Conservation (phyloP, 2,329 filamentous ascomycete genomes). For the Cephalotrichum gorgonifer region DNA sequence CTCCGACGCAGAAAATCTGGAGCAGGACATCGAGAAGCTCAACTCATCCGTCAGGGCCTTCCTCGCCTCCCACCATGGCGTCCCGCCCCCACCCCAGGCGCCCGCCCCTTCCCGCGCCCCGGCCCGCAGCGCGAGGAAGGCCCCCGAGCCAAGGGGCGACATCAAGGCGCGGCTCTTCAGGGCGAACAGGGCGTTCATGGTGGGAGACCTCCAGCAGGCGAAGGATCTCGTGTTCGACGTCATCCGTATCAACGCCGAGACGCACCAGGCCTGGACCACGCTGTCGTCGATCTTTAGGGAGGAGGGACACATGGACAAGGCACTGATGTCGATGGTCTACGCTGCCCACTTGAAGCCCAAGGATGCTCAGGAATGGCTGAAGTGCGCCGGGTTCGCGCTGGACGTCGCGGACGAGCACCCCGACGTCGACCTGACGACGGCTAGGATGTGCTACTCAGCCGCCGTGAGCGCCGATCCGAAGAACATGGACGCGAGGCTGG, state of each 20-base stretch:
- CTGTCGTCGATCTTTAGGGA: constrained; percentile 52
- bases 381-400: constrained; percentile 46
- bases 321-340: constrained; percentile 49
- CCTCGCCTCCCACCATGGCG: constrained; percentile 24
- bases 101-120: constrained; percentile 16
- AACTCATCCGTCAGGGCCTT: constrained; percentile 31
- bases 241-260: constrained; percentile 59
- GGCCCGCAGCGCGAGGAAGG: constrained; percentile 40
- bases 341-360: constrained; percentile 54
- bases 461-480: constrained; percentile 47
- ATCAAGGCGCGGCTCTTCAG: constrained; percentile 58
- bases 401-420: constrained; percentile 35
- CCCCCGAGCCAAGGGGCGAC: constrained; percentile 58
- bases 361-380: constrained; percentile 48
- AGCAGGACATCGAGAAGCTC: constrained; percentile 30
- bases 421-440: constrained; percentile 38
- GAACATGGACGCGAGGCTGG: constrained; percentile 46
- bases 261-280: constrained; percentile 54
- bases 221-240: constrained; percentile 49
- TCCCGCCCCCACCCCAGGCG: constrained; percentile 10
- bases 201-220: constrained; percentile 49
- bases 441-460: constrained; percentile 47
- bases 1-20: constrained; percentile 32
- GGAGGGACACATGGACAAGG: constrained; percentile 44
- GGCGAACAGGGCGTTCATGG: constrained; percentile 59